These are phyloP conservation scores for Helotiales sp. DNA, from an alignment of 2,329 filamentous ascomycete genomes.

Conservation along the genomic window DNA sequence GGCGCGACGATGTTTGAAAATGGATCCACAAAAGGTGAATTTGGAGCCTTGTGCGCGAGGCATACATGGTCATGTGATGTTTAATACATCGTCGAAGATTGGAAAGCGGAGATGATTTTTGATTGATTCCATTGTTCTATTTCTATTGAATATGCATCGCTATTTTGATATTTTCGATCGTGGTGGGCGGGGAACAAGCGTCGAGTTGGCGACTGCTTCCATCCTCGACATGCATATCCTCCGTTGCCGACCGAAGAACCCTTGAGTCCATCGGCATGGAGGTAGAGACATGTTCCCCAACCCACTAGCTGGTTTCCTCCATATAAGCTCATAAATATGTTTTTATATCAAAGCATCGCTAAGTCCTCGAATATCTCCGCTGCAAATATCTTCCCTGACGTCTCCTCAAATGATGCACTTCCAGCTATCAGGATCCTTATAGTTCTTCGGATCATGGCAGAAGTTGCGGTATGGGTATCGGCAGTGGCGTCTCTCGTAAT, in stretches of 20 bases:
- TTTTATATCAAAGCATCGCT: too few species aligned
- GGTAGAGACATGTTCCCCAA: too few species aligned
- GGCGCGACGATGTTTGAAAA: too few species aligned
- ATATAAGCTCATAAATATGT: too few species aligned
- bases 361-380: too few species aligned
- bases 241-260: too few species aligned
- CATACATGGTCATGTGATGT: neutral
- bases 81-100: neutral
- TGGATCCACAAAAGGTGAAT: too few species aligned
- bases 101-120: neutral
- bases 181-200: neutral
- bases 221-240: too few species aligned
- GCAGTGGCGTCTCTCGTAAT: conserved; percentile 25
- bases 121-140: neutral
- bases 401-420: conserved; percentile 15
- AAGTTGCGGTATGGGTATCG: conserved; percentile 26
- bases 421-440: conserved; percentile 18
- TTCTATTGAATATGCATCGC: neutral
- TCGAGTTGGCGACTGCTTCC: too few species aligned
- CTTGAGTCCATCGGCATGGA: too few species aligned
- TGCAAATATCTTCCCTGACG: neutral
- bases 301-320: too few species aligned
- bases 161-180: neutral
- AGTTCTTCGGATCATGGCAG: conserved; percentile 16
- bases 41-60: too few species aligned